phyloP scores from a whole-genome alignment of 805 yeast genomes.

The Priceomyces castillae region DNA sequence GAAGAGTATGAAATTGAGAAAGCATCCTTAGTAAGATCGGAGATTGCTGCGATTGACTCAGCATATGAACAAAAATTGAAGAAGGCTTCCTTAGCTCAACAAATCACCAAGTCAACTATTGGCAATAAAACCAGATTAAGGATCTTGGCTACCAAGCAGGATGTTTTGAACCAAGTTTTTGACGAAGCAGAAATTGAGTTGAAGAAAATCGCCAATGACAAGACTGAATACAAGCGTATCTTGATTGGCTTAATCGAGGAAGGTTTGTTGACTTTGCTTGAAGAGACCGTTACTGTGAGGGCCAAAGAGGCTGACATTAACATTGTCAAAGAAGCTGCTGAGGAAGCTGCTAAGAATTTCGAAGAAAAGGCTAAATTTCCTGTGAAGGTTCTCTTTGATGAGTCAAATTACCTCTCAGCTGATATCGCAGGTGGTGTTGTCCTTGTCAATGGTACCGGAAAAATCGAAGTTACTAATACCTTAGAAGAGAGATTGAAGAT shows the following conservation, averaged over 20 bases:
- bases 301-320: slow-evolving; percentile 66
- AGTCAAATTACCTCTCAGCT: slow-evolving; percentile 54
- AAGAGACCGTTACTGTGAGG: slow-evolving; percentile 58
- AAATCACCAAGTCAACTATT: slow-evolving; percentile 91
- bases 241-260: slow-evolving; percentile 80
- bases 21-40: slow-evolving; percentile 90
- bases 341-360: slow-evolving; percentile 60
- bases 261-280: slow-evolving; percentile 66
- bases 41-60: slow-evolving; percentile 83
- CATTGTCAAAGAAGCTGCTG: slow-evolving; percentile 58
- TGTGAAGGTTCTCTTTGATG: slow-evolving; percentile 56
- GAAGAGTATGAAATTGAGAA: slow-evolving; percentile 98
- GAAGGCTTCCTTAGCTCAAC: slow-evolving; percentile 90
- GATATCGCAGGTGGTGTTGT: slow-evolving; percentile 84
- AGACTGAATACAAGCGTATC: slow-evolving; percentile 61
- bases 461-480: slow-evolving; percentile 88
- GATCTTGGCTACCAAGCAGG: slow-evolving; percentile 78
- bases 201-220: slow-evolving; percentile 53
- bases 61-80: slow-evolving; percentile 78
- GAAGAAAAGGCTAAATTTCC: slow-evolving; percentile 59
- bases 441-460: slow-evolving; percentile 66
- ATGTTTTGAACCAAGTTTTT: slow-evolving; percentile 71
- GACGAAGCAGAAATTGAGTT: slow-evolving; percentile 65
- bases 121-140: slow-evolving; percentile 94
- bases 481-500: slow-evolving; percentile 89